Percentiles rank a stretch among this genome's conserved stretches.
Conservation (phyloP, 495 filamentous ascomycete genomes). For the Penicillium longicatenatum region DNA sequence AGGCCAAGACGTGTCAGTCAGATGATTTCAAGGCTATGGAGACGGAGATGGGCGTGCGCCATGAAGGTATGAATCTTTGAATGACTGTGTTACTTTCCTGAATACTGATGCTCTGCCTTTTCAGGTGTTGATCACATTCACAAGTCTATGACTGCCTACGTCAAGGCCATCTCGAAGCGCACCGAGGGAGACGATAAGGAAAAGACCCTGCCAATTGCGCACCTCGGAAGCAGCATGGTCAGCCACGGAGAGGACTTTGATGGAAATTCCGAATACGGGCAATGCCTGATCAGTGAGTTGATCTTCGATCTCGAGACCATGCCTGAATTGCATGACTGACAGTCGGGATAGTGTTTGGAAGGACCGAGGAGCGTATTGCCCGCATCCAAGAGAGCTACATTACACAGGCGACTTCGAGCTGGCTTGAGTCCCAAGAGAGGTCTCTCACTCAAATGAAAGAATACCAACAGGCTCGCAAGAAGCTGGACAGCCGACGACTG, state of each 20-base stretch:
- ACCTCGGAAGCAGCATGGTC: conserved; percentile 87
- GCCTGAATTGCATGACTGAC: conserved; percentile 11
- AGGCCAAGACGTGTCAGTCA: conserved; percentile 83
- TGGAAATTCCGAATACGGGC: conserved; percentile 87
- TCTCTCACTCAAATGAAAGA: conserved; percentile 96
- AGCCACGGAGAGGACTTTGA: conserved; percentile 94
- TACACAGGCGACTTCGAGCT: conserved; percentile 76
- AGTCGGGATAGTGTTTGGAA: conserved; percentile 62
- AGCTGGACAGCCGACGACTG: conserved; percentile 87
- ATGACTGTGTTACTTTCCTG: not conserved
- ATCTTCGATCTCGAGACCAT: not conserved
- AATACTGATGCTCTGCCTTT: not conserved
- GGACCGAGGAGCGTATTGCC: conserved; percentile 85
- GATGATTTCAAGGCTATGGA: conserved; percentile 95
- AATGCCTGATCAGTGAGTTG: conserved; percentile 75
- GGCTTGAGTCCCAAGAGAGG: conserved; percentile 90
- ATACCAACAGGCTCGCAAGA: conserved; percentile 82
- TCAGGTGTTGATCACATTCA: conserved; percentile 91
- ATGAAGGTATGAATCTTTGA: conserved; percentile 66
- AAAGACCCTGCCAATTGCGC: conserved; percentile 77
- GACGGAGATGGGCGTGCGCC: conserved; percentile 86
- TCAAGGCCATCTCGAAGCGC: conserved; percentile 89
- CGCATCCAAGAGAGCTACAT: conserved; percentile 86
- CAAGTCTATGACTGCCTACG: conserved; percentile 81
- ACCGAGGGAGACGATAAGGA: conserved; percentile 83